Evolutionary conservation across 1,284 basidiomycete species (phyloP).

Genomic region (Amylostereum areolatum): DNA sequence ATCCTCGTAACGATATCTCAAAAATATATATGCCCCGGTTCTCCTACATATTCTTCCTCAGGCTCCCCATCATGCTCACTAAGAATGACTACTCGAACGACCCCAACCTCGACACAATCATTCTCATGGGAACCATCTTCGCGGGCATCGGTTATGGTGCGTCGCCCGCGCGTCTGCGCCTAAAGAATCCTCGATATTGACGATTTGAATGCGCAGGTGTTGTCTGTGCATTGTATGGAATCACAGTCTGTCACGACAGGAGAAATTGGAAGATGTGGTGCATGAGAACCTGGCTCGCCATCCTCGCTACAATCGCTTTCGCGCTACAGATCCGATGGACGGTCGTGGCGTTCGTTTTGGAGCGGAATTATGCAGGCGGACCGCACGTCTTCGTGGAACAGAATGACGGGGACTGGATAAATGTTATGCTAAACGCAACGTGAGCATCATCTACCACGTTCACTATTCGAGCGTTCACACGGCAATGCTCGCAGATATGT

Average conservation of each 20-base stretch:
- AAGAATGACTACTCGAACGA: constrained; percentile 13
- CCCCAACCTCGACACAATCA: constrained; percentile 7
- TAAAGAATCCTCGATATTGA: too few species aligned
- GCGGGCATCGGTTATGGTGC: constrained; percentile 17
- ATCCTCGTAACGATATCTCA: too few species aligned
- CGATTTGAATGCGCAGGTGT: not conserved
- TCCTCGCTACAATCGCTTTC: constrained; percentile 17
- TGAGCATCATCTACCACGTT: constrained; percentile 11
- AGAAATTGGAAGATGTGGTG: not conserved
- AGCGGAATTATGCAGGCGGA: constrained; percentile 13
- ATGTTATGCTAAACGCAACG: constrained; percentile 20
- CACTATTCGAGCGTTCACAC: not conserved
- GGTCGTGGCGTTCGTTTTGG: constrained; percentile 16
- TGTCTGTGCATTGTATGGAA: too few species aligned
- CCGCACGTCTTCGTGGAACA: constrained; percentile 18
- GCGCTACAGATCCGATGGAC: constrained; percentile 20
- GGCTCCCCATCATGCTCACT: constrained; percentile 1
- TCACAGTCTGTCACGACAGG: too few species aligned
- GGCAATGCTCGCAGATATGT: constrained; percentile 19
- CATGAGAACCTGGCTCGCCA: constrained; percentile 15
- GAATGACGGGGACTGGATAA: constrained; percentile 12
- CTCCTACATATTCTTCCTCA: too few species aligned
- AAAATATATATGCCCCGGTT: too few species aligned
- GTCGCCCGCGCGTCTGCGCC: not conserved
- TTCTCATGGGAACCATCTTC: constrained; percentile 18